These are phyloP conservation scores for Trichaptum fuscoviolaceum DNA, from an alignment of 768 basidiomycete species.

Conservation along the genomic window DNA sequence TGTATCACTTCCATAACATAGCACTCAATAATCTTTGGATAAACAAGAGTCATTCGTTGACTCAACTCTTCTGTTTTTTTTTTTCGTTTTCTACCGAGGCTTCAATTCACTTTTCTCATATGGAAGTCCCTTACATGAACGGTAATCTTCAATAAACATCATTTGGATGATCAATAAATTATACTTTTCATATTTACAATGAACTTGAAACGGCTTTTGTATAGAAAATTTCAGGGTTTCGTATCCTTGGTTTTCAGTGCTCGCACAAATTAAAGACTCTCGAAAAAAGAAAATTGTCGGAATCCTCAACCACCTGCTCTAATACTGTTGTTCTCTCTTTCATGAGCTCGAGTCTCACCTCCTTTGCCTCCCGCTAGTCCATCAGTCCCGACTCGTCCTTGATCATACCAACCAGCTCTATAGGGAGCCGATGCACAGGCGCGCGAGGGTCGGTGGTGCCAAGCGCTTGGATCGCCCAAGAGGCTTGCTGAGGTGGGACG, in stretches of 20 bases:
- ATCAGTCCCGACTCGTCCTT: neutral
- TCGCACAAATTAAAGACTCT: too few species aligned
- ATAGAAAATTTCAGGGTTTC: too few species aligned
- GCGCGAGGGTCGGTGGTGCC: too few species aligned
- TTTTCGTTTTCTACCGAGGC: too few species aligned
- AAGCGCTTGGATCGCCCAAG: slow-evolving; percentile 22
- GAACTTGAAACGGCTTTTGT: too few species aligned
- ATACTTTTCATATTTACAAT: too few species aligned
- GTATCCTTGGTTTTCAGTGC: too few species aligned
- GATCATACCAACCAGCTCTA: neutral
- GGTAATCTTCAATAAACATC: too few species aligned
- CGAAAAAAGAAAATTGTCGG: too few species aligned
- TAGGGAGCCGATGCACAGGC: neutral
- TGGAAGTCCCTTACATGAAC: too few species aligned
- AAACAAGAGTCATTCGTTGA: neutral
- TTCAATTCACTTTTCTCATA: too few species aligned
- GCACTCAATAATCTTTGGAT: slow-evolving; percentile 47
- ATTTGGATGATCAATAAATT: too few species aligned
- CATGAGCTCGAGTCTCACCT: neutral
- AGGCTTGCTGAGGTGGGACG: slow-evolving; percentile 28
- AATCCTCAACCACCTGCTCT: neutral
- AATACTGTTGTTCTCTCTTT: neutral
- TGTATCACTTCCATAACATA: slow-evolving; percentile 45
- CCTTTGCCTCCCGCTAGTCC: neutral
- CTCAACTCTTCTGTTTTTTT: neutral